Percentiles rank a stretch among this genome's conserved stretches.
phyloP scores from a whole-genome alignment of 805 yeast genomes.

The Metschnikowia picachoensis region DNA sequence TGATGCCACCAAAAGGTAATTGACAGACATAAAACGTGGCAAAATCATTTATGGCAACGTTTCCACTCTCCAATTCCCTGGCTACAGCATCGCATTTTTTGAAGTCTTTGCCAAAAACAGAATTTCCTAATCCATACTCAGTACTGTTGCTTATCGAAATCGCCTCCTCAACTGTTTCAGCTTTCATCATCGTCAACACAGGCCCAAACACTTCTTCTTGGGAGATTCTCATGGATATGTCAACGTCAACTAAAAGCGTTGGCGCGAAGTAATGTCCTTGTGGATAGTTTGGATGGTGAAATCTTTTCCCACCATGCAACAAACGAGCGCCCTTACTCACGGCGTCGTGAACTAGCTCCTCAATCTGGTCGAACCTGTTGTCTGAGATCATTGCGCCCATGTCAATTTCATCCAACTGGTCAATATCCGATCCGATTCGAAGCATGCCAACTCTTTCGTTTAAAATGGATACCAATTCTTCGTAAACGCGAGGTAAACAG shows the following conservation, averaged over 20 bases:
- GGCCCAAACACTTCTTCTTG: slow-evolving; percentile 95
- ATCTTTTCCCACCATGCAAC: slow-evolving; percentile 76
- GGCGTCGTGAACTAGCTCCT: slow-evolving; percentile 66
- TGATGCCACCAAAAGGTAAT: slow-evolving; percentile 93
- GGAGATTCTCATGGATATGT: slow-evolving; percentile 70
- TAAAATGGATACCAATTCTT: slow-evolving; percentile 53
- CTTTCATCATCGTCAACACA: slow-evolving; percentile 73
- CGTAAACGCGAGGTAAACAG: slow-evolving; percentile 69
- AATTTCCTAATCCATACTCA: slow-evolving; percentile 86
- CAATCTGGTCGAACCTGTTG: slow-evolving; percentile 65
- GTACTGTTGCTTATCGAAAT: slow-evolving; percentile 76
- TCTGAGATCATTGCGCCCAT: slow-evolving; percentile 94
- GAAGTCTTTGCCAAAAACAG: slow-evolving; percentile 74
- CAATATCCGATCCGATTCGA: slow-evolving; percentile 87
- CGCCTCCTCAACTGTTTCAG: slow-evolving; percentile 62
- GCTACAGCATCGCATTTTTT: slow-evolving; percentile 60
- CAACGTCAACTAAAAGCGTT: slow-evolving; percentile 80
- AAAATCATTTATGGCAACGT: slow-evolving; percentile 95
- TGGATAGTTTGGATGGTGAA: slow-evolving; percentile 86
- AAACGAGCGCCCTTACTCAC: slow-evolving; percentile 77
- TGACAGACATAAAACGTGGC: slow-evolving; percentile 96
- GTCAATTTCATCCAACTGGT: slow-evolving; percentile 85
- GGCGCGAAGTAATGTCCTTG: slow-evolving; percentile 94
- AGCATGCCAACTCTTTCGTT: slow-evolving; percentile 54
- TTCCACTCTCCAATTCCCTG: slow-evolving; percentile 68